Evolutionary conservation across 192 early-diverging fungal genomes (phyloP).

Genomic region (Spizellomyces punctatus): DNA sequence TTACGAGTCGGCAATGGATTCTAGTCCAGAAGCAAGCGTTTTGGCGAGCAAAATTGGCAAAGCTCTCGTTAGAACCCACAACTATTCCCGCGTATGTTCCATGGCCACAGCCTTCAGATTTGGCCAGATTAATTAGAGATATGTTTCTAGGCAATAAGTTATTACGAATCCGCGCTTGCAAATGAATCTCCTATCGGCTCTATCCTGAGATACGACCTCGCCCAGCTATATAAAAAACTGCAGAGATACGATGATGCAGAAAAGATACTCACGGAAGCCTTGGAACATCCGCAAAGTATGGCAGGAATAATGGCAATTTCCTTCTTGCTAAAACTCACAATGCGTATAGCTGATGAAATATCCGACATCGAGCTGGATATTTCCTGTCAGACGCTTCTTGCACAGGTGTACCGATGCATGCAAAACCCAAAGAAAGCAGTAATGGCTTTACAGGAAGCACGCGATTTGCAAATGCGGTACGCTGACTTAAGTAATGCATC

Average conservation of each 20-base stretch:
- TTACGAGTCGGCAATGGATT: constrained; percentile 52
- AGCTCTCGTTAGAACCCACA: constrained; percentile 51
- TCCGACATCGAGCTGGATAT: constrained; percentile 33
- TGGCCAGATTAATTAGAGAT: too few species aligned
- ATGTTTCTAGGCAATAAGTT: background rate
- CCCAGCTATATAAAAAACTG: constrained; percentile 48
- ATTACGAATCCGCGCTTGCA: background rate
- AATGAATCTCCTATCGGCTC: background rate
- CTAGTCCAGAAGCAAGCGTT: constrained; percentile 36
- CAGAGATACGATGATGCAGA: constrained; percentile 47
- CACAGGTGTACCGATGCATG: constrained; percentile 23
- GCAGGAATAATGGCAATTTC: background rate
- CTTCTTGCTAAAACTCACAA: background rate
- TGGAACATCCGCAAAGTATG: constrained; percentile 37
- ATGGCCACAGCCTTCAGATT: too few species aligned
- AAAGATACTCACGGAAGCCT: constrained; percentile 34
- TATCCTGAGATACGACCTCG: constrained; percentile 44
- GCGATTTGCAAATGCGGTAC: constrained; percentile 42
- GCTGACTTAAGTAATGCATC: background rate
- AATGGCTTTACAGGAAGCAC: constrained; percentile 33
- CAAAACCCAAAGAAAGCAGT: constrained; percentile 31
- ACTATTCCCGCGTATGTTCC: constrained; percentile 42
- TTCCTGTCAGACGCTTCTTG: constrained; percentile 40
- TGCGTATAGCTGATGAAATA: constrained; percentile 34
- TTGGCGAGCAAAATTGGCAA: constrained; percentile 53